Percentiles rank a stretch among this genome's conserved stretches.
Evolutionary conservation across 345 rosid genomes (phyloP).

Genomic region (Garcia nutans): DNA sequence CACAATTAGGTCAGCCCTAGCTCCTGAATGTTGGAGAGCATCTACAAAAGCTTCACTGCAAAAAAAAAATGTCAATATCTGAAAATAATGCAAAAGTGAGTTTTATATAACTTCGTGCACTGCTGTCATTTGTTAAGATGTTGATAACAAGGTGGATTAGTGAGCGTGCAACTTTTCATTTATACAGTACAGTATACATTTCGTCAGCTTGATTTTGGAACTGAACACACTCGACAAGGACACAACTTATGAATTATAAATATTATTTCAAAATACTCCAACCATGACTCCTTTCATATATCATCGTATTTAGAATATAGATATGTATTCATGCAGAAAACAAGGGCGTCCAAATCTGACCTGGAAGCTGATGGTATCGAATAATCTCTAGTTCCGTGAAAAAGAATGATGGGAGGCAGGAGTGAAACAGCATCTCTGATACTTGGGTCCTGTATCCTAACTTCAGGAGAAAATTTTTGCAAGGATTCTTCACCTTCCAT

Average conservation of each 20-base stretch:
- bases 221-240: not conserved
- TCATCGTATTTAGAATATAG: not conserved
- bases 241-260: not conserved
- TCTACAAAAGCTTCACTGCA: conserved; percentile 26
- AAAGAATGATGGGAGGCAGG: conserved; percentile 31
- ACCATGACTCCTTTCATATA: no score
- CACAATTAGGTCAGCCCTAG: conserved; percentile 24
- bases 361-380: conserved; percentile 33
- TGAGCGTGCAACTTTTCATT: not conserved
- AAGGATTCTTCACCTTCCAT: conserved; percentile 38
- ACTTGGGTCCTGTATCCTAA: conserved; percentile 26
- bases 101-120: not conserved
- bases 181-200: not conserved
- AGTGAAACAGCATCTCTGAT: conserved; percentile 24
- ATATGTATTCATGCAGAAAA: not conserved
- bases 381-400: conserved; percentile 32
- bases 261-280: not conserved
- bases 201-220: not conserved
- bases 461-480: conserved; percentile 30
- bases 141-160: not conserved
- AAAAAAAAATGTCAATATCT: not conserved
- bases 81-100: not conserved
- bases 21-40: conserved; percentile 23
- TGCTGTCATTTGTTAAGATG: not conserved
- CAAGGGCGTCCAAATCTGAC: conserved; percentile 10